These are phyloP conservation scores for Teunomyces gatunensis DNA, from an alignment of 805 yeast species.

Conservation along the genomic window DNA sequence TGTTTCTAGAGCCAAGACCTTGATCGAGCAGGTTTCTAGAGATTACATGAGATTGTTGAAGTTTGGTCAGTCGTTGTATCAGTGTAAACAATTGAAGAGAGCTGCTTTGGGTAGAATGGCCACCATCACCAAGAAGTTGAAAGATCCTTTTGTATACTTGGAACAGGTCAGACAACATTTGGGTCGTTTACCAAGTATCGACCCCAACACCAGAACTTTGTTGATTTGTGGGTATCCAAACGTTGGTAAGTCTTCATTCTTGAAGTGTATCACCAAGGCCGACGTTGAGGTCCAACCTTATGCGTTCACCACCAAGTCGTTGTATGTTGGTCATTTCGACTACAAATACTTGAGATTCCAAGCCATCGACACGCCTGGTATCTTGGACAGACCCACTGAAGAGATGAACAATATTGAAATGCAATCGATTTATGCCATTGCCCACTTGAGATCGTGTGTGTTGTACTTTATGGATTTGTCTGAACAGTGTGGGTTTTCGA, in stretches of 20 bases:
- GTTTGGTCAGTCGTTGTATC: constrained; percentile 96
- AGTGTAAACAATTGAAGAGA: constrained; percentile 96
- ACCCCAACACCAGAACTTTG: constrained; percentile 97
- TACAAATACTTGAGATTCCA: constrained; percentile 96
- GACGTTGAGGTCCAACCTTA: constrained; percentile 99
- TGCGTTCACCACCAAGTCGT: constrained; percentile 96
- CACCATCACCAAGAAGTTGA: constrained; percentile 89
- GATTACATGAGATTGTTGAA: constrained; percentile 92
- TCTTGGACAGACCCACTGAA: constrained; percentile 96
- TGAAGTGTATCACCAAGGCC: constrained; percentile 91
- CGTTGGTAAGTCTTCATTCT: constrained; percentile 96
- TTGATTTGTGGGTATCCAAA: constrained; percentile 98
- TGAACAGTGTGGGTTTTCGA: constrained; percentile 98
- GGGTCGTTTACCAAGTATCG: constrained; percentile 97
- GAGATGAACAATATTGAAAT: constrained; percentile 99
- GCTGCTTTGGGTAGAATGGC: constrained; percentile 99
- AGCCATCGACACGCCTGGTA: constrained; percentile 99
- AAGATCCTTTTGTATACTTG: constrained; percentile 87
- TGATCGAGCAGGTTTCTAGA: constrained; percentile 93
- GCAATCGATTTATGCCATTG: constrained; percentile 99
- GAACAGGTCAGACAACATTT: constrained; percentile 99
- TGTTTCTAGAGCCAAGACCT: constrained; percentile 86
- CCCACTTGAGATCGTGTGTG: constrained; percentile 95
- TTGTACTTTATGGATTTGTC: constrained; percentile 97
- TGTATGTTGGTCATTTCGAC: constrained; percentile 98